Conservation (phyloP, 192 early-diverging fungal species). For the Entrophospora sp. region DNA sequence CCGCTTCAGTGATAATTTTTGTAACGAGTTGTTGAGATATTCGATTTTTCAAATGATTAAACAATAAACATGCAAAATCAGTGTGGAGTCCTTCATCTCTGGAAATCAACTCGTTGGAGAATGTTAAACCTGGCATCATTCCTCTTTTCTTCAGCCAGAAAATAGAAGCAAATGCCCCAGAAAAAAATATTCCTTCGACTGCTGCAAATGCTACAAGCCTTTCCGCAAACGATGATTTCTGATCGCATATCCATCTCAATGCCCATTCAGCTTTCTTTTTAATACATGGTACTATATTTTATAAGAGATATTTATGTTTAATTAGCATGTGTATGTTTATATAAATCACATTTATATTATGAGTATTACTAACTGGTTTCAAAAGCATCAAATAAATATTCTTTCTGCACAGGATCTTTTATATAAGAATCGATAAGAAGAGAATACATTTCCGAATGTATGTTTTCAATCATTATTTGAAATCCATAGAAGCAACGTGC, state of each 20-base stretch:
- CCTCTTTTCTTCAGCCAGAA: slow-evolving; percentile 99
- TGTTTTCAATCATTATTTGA: slow-evolving; percentile 98
- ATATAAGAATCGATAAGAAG: slow-evolving; percentile 94
- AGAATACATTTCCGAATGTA: slow-evolving; percentile 92
- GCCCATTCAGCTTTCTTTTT: slow-evolving; percentile 97
- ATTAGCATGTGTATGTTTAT: too few species aligned
- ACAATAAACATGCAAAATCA: slow-evolving; percentile 95
- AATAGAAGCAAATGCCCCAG: slow-evolving; percentile 94
- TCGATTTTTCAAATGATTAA: slow-evolving; percentile 69
- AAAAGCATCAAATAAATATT: slow-evolving; percentile 86
- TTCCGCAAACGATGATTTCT: slow-evolving; percentile 75
- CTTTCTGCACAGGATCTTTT: slow-evolving; percentile 71
- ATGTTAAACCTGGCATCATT: slow-evolving; percentile 94
- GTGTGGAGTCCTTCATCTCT: slow-evolving; percentile 96
- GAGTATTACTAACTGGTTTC: slow-evolving; percentile 64
- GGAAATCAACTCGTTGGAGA: slow-evolving; percentile 96
- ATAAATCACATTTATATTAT: too few species aligned
- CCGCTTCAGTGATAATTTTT: slow-evolving; percentile 79
- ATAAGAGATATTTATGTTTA: too few species aligned
- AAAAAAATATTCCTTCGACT: slow-evolving; percentile 98
- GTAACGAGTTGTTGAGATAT: slow-evolving; percentile 55
- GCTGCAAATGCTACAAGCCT: slow-evolving; percentile 94
- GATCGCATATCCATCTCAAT: slow-evolving; percentile 81
- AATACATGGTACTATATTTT: slow-evolving; percentile 87
- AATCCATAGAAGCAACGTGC: slow-evolving; percentile 93